Percentiles rank a stretch among this genome's conserved stretches.
These are phyloP conservation scores for Candida peoriensis DNA, from an alignment of 805 yeast species.

Conservation along the genomic window DNA sequence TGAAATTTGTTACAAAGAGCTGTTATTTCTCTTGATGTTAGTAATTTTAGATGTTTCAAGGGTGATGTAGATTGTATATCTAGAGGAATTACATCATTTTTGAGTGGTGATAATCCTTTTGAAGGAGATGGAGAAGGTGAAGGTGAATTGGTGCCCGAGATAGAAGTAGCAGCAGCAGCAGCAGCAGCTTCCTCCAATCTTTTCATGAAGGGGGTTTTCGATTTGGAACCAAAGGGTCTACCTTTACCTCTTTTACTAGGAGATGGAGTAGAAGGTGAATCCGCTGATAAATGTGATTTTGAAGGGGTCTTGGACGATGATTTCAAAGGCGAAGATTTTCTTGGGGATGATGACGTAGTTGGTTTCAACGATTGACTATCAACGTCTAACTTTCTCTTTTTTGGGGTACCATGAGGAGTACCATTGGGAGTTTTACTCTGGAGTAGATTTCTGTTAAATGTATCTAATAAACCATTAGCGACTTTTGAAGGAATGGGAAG, in stretches of 20 bases:
- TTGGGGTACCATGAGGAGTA: constrained; percentile 6
- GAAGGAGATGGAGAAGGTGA: constrained; percentile 9
- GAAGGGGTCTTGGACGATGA: too few relatives aligned
- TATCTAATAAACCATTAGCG: constrained; percentile 29
- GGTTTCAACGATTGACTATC: too few relatives aligned
- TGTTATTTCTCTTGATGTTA: constrained; percentile 38
- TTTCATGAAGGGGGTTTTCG: constrained; percentile 22
- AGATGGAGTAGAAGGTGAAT: constrained; percentile 5
- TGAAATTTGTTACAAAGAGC: constrained; percentile 59
- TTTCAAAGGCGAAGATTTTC: too few relatives aligned
- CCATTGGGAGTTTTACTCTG: background rate
- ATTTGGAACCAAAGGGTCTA: constrained; percentile 17
- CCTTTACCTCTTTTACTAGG: constrained; percentile 17
- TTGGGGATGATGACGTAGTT: too few relatives aligned
- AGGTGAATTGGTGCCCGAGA: too few relatives aligned
- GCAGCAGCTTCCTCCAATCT: constrained; percentile 28
- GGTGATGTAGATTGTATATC: constrained; percentile 13
- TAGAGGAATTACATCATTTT: constrained; percentile 4
- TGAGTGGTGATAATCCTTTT: constrained; percentile 3
- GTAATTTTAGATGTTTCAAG: constrained; percentile 25
- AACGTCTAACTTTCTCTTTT: constrained; percentile 3
- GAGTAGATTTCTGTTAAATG: constrained; percentile 1
- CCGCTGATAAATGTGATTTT: too few relatives aligned
- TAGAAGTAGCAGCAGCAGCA: constrained; percentile 7
- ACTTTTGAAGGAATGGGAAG: constrained; percentile 53